These are phyloP conservation scores for Vigna angularis DNA, from an alignment of 306 rosid species.

Conservation along the genomic window DNA sequence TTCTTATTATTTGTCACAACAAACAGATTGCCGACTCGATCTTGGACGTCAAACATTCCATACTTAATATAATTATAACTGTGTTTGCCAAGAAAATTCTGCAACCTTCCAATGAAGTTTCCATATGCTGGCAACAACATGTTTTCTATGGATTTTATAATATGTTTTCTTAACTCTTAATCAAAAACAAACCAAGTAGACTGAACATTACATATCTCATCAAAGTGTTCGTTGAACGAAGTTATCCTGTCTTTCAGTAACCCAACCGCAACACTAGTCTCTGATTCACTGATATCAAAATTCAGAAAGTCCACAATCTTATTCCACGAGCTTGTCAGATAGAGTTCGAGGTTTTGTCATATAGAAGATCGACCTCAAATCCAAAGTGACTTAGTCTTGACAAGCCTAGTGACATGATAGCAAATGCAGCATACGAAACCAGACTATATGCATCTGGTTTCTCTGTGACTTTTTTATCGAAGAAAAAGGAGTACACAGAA, in stretches of 20 bases:
- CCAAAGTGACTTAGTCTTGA: constrained; percentile 16
- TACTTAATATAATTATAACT: constrained; percentile 13
- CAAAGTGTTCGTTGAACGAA: constrained; percentile 12
- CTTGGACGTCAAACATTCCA: constrained; percentile 21
- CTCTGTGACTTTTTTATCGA: background rate
- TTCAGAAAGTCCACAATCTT: constrained; percentile 60
- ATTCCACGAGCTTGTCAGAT: constrained; percentile 58
- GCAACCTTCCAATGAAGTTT: constrained; percentile 7
- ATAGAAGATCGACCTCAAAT: constrained; percentile 32
- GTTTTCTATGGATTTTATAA: background rate
- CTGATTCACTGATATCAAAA: constrained; percentile 48
- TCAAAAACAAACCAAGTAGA: constrained; percentile 8
- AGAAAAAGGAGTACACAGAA: constrained; percentile 15
- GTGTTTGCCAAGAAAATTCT: constrained; percentile 1
- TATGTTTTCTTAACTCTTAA: background rate
- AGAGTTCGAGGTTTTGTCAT: constrained; percentile 40
- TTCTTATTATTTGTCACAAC: background rate
- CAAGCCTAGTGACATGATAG: constrained; percentile 17
- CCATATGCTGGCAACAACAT: constrained; percentile 6
- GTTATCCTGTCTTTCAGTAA: constrained; percentile 5
- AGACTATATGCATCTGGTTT: constrained; percentile 27
- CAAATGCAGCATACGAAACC: constrained; percentile 10
- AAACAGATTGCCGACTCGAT: constrained; percentile 5
- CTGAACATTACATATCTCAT: constrained; percentile 22
- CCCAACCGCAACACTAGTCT: background rate